Evolutionary conservation across 768 basidiomycete genomes (phyloP).

Genomic region (Exidia glandulosa): DNA sequence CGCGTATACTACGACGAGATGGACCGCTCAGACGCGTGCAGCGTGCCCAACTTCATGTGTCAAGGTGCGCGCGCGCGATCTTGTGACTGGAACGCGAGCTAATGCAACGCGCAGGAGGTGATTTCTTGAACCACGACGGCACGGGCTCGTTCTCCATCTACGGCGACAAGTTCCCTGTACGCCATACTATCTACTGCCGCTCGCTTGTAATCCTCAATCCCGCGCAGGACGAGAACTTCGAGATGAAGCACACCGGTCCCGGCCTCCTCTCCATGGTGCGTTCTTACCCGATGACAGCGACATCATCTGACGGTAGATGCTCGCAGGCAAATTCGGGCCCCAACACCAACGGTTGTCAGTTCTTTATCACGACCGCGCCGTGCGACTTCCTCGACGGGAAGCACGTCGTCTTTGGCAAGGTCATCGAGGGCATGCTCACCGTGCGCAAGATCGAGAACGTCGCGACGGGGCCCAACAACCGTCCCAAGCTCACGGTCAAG

Average conservation of each 20-base stretch:
- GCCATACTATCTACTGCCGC: constrained; percentile 13
- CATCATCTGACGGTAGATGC: no score
- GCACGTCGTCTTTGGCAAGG: constrained; percentile 82
- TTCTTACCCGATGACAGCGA: background rate
- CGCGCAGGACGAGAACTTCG: constrained; percentile 85
- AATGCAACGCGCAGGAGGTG: constrained; percentile 49
- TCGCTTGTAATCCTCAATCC: background rate
- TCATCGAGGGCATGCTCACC: constrained; percentile 29
- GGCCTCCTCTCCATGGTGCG: constrained; percentile 86
- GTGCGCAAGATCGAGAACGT: constrained; percentile 77
- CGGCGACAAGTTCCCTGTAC: constrained; percentile 82
- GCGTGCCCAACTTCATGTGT: constrained; percentile 92
- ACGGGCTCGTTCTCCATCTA: constrained; percentile 97
- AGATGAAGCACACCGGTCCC: constrained; percentile 74
- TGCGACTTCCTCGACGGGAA: constrained; percentile 95
- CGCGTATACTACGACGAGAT: constrained; percentile 1
- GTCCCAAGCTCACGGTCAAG: constrained; percentile 81
- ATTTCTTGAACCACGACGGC: constrained; percentile 90
- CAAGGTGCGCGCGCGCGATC: constrained; percentile 46
- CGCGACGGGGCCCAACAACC: constrained; percentile 79
- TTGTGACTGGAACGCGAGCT: background rate
- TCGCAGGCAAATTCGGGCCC: constrained; percentile 92
- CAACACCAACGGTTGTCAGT: constrained; percentile 81
- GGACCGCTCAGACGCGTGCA: constrained; percentile 16
- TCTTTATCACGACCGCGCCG: constrained; percentile 92